These are phyloP conservation scores for Calonectria naviculata DNA, from an alignment of 2,329 filamentous ascomycete species.

Conservation along the genomic window DNA sequence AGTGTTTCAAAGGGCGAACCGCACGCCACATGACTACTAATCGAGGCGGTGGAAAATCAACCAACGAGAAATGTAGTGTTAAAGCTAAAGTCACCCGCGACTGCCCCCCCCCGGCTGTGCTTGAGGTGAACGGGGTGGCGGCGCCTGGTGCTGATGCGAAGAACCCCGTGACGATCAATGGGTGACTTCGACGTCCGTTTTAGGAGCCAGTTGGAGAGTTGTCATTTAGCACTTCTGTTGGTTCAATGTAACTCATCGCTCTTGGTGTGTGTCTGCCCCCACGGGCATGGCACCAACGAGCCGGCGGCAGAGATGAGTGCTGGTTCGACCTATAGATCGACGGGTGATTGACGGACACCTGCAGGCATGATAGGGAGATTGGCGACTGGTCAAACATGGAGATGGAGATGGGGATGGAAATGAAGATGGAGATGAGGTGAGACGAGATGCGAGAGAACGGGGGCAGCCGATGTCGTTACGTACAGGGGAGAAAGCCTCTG, in stretches of 20 bases:
- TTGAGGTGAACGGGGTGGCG: constrained; percentile 9
- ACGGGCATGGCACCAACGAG: background rate
- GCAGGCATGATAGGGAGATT: background rate
- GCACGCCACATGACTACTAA: background rate
- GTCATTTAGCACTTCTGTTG: constrained; percentile 3
- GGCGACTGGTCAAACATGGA: background rate
- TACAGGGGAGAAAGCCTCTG: background rate
- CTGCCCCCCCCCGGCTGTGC: background rate
- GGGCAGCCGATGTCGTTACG: background rate
- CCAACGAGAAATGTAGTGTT: background rate
- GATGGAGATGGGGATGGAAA: background rate
- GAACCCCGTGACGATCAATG: constrained; percentile 15
- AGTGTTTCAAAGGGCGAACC: constrained; percentile 5
- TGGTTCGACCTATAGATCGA: constrained; percentile 6
- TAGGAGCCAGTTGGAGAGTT: background rate
- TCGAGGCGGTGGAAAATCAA: background rate
- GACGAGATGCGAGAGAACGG: background rate
- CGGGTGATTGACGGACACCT: background rate
- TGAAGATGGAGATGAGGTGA: background rate
- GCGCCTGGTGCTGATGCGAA: constrained; percentile 1
- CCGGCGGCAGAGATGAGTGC: constrained; percentile 1
- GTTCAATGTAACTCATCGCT: constrained; percentile 2
- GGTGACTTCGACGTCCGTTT: constrained; percentile 3
- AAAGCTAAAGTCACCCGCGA: background rate
- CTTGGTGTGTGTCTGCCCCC: background rate